Evolutionary conservation across 805 yeast genomes (phyloP).

Genomic region (Hanseniaspora guilliermondii): DNA sequence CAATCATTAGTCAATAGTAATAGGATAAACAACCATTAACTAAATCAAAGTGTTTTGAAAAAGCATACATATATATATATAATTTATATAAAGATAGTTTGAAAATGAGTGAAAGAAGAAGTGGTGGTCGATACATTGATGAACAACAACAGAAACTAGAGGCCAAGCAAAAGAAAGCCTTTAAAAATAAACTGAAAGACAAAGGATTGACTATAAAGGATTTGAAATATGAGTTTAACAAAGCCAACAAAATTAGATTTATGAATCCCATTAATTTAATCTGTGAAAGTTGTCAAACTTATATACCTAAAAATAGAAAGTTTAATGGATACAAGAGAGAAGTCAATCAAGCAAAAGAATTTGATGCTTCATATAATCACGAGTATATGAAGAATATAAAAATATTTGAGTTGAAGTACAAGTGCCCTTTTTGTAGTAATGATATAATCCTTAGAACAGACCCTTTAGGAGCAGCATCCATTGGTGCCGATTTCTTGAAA

Average conservation of each 20-base stretch:
- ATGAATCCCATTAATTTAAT: slow-evolving; percentile 7
- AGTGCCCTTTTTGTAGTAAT: slow-evolving; percentile 2
- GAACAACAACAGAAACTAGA: slow-evolving; percentile 7
- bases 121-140: neutral
- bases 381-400: slow-evolving; percentile 1
- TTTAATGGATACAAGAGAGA: slow-evolving; percentile 13
- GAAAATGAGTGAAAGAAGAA: slow-evolving; percentile 10
- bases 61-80: too few relatives aligned
- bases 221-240: slow-evolving; percentile 9
- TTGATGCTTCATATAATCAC: neutral
- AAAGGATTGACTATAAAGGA: slow-evolving; percentile 4
- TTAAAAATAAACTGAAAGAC: neutral
- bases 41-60: too few relatives aligned
- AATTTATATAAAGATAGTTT: too few relatives aligned
- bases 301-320: slow-evolving; percentile 10
- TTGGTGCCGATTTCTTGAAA: neutral
- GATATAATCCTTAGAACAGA: slow-evolving; percentile 11
- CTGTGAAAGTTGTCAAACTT: neutral
- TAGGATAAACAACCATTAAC: too few relatives aligned
- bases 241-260: slow-evolving; percentile 5
- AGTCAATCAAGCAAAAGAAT: slow-evolving; percentile 1
- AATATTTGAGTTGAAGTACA: slow-evolving; percentile 9
- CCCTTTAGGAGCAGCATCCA: slow-evolving; percentile 5
- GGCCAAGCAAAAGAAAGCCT: neutral
- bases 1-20: too few relatives aligned